Evolutionary conservation across 805 yeast genomes (phyloP).

Genomic region (Ogataea ramenticola): DNA sequence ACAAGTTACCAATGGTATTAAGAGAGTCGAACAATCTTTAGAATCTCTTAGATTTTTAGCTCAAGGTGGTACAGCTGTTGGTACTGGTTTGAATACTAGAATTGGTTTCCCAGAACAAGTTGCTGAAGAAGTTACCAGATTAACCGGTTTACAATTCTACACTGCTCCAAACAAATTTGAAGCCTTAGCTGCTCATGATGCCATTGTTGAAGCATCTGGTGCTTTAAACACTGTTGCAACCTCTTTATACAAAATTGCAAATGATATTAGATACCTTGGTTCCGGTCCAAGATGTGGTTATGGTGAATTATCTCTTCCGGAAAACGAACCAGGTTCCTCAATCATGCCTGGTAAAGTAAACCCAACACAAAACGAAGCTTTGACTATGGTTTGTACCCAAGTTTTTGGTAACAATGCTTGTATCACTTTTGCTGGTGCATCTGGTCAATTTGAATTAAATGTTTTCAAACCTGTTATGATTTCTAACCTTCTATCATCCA

Average conservation of each 20-base stretch:
- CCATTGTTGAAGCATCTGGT: conserved; percentile 95
- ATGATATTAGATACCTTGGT: conserved; percentile 96
- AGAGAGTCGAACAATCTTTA: conserved; percentile 70
- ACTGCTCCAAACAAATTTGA: conserved; percentile 99
- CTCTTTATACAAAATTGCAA: conserved; percentile 92
- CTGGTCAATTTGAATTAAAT: conserved; percentile 97
- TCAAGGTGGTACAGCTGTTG: conserved; percentile 99
- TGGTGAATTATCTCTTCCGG: conserved; percentile 92
- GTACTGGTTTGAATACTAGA: conserved; percentile 94
- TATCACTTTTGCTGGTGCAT: conserved; percentile 95
- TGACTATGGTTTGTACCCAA: conserved; percentile 97
- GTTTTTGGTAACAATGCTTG: conserved; percentile 96
- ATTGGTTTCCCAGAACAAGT: conserved; percentile 83
- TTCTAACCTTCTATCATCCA: conserved; percentile 79
- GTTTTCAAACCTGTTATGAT: conserved; percentile 97
- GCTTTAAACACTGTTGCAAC: conserved; percentile 93
- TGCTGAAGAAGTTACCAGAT: conserved; percentile 76
- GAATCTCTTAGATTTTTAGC: conserved; percentile 79
- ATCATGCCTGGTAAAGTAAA: conserved; percentile 99
- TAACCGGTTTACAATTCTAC: conserved; percentile 82
- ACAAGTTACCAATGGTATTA: conserved; percentile 87
- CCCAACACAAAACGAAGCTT: conserved; percentile 98
- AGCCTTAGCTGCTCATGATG: conserved; percentile 98
- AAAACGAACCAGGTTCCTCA: conserved; percentile 98
- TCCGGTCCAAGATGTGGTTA: conserved; percentile 99